phyloP scores from a whole-genome alignment of 1,284 basidiomycete genomes.

The Sanghuangporus baumii region DNA sequence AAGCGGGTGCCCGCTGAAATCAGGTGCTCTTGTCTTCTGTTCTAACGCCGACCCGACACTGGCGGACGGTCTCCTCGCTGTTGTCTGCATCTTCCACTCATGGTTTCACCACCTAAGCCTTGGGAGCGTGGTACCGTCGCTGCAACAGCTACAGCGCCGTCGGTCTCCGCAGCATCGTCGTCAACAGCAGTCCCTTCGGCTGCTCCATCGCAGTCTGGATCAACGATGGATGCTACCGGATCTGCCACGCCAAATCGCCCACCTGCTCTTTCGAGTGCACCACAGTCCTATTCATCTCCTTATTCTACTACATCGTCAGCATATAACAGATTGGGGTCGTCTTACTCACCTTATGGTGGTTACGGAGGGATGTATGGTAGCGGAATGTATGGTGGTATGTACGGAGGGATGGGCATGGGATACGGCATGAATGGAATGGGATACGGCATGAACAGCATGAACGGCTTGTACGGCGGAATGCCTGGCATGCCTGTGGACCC shows the following conservation, averaged over 20 bases:
- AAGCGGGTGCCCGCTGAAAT: background rate
- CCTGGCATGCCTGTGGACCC: conserved; percentile 48
- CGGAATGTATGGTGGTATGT: conserved; percentile 34
- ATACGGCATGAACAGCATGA: conserved; percentile 28
- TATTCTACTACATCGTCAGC: conserved; percentile 35
- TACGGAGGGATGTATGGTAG: conserved; percentile 40
- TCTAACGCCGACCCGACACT: conserved; percentile 1
- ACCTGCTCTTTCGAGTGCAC: conserved; percentile 30
- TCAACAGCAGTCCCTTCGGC: conserved; percentile 23
- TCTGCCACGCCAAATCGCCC: conserved; percentile 41
- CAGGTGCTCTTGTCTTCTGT: background rate
- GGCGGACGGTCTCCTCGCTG: background rate
- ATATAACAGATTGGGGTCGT: conserved; percentile 21
- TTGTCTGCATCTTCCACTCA: conserved; percentile 24
- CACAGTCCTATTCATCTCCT: conserved; percentile 25
- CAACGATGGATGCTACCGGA: conserved; percentile 29
- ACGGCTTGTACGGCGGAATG: conserved; percentile 24
- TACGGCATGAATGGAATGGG: conserved; percentile 35
- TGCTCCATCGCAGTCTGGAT: conserved; percentile 21
- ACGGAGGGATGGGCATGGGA: conserved; percentile 36
- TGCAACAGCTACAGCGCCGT: conserved; percentile 27
- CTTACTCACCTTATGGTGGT: conserved; percentile 31
- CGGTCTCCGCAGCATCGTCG: conserved; percentile 25
- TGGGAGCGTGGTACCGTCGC: conserved; percentile 61
- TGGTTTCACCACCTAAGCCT: conserved; percentile 81